Evolutionary conservation across 1,284 basidiomycete species (phyloP), one percentile per base, ranked within the genome.

Genomic region (Xerocomus nothofagi): DNA sequence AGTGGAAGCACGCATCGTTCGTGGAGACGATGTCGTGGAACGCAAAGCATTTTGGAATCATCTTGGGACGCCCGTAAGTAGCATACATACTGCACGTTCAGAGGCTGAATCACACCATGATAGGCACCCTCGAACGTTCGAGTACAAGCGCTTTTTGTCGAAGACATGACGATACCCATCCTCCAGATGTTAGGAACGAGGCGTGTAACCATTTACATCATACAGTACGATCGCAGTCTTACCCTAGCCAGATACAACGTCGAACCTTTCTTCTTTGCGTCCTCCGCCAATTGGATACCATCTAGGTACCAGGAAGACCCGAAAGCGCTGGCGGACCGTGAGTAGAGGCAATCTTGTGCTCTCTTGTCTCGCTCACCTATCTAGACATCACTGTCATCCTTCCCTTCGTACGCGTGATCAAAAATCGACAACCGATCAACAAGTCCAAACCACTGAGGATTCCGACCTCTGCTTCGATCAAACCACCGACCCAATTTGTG

Each of bases 191-290:
- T 82, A 7, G 80, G 80, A 26, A 75, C 74, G 0, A 75, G 64
- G 76, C 78, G 18, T 37, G 65, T 53, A 6, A 10, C 12, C 8
- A 4, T 20, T 18, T 15, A 8, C 9, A 33, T 24, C 27, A 4
- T n/a, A 15, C 2, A 6, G 27, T 18, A 7, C 7, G 14, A 20
- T 2, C 10, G 9, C 8, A 7, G 24, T 38, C 50, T 63, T 7
- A 58, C 36, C 38, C 30, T 10, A 21, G 11, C 31, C 24, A 66
- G 64, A 47, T 62, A 62, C 47, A 60, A 57, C 18, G 27, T 82
- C 47, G 80, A 82, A 54, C 80, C 80, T 4, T 81, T 80, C 62
- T 82, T 76, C 57, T 82, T 80, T 52, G 75, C 79, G 0, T 80
- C 79, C 2, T 77, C 79, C 0, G 56, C 74, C 10, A 78, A 79